phyloP scores from a whole-genome alignment of 2,329 filamentous ascomycete genomes.

The Lachnellula suecica region DNA sequence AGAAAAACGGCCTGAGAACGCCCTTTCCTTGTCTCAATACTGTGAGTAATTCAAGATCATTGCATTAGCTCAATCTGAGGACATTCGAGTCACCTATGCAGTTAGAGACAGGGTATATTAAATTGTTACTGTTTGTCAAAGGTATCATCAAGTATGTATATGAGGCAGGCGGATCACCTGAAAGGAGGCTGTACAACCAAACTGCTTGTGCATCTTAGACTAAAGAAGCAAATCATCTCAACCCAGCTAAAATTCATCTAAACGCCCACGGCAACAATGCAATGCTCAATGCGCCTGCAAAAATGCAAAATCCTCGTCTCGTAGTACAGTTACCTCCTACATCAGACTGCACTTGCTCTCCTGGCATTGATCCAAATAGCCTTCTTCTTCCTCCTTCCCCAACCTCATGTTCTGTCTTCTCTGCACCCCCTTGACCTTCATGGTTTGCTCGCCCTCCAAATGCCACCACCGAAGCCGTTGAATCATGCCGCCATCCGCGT shows the following conservation, averaged over 20 bases:
- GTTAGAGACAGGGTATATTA: too few species aligned
- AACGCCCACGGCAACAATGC: background rate
- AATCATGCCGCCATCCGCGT: constrained; percentile 65
- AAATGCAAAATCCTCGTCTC: constrained; percentile 11
- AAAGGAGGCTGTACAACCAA: background rate
- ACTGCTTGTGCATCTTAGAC: background rate
- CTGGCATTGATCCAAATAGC: constrained; percentile 72
- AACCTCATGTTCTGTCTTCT: constrained; percentile 56
- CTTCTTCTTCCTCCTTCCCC: constrained; percentile 61
- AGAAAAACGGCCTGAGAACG: too few species aligned
- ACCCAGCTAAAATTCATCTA: background rate
- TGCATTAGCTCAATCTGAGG: too few species aligned
- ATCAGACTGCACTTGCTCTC: constrained; percentile 49
- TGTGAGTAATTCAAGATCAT: too few species aligned
- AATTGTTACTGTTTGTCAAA: too few species aligned
- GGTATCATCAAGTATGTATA: too few species aligned
- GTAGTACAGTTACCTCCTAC: constrained; percentile 32
- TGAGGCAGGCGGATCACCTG: too few species aligned
- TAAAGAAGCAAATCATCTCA: background rate
- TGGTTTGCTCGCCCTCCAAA: constrained; percentile 75
- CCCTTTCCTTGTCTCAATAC: too few species aligned
- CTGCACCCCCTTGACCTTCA: constrained; percentile 74
- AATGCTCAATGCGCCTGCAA: constrained; percentile 4
- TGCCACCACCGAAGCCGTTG: constrained; percentile 94
- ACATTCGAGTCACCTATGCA: too few species aligned